These are phyloP conservation scores for Rhododendron ovatum DNA, from an alignment of 148 eudicot species.

Conservation along the genomic window DNA sequence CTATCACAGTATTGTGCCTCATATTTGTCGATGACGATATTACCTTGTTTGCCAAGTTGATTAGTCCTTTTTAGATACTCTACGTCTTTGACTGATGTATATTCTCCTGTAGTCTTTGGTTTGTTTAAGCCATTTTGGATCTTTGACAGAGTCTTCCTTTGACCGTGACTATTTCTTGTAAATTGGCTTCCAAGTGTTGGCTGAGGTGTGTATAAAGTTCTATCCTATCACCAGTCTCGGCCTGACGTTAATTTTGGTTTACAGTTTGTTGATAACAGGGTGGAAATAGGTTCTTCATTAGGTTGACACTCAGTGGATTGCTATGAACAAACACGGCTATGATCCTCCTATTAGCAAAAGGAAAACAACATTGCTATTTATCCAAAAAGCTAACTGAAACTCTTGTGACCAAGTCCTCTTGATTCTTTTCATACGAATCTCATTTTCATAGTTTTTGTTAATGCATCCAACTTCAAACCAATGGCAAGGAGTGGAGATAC, in stretches of 20 bases:
- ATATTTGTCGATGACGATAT: neutral
- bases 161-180: neutral
- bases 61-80: neutral
- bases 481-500: too few species aligned
- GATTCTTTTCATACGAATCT: neutral
- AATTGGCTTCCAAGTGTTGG: neutral
- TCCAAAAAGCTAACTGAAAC: neutral
- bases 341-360: neutral
- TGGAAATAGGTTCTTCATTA: neutral
- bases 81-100: neutral
- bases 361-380: neutral
- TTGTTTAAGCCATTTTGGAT: neutral
- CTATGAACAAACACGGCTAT: neutral
- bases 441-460: neutral
- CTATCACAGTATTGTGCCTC: neutral
- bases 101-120: neutral
- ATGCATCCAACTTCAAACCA: too few species aligned
- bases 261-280: neutral
- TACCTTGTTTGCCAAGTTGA: neutral
- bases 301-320: neutral
- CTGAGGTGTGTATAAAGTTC: neutral
- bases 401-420: neutral
- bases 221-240: neutral
- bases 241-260: neutral
- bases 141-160: neutral